phyloP scores from a whole-genome alignment of 352 stramenopile genomes.

The Aphanomyces cochlioides region DNA sequence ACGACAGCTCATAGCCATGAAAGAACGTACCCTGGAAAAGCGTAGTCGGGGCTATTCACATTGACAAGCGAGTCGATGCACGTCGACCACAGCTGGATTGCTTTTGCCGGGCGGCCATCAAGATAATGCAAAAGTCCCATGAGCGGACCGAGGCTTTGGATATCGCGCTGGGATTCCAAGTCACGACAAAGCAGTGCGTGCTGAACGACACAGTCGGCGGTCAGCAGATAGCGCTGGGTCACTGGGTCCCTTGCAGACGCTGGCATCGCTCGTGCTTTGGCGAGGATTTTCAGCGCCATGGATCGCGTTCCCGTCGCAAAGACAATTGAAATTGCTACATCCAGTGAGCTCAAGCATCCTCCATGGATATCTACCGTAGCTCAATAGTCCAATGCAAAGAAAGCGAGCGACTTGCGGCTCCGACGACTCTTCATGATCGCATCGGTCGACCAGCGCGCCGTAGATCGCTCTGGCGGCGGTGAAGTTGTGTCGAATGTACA shows the following conservation, averaged over 20 bases:
- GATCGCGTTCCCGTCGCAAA: background rate
- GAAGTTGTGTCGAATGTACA: slow-evolving; percentile 9
- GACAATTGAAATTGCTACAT: slow-evolving; percentile 10
- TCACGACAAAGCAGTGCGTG: background rate
- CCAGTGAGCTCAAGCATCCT: background rate
- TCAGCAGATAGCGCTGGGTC: slow-evolving; percentile 4
- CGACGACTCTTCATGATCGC: background rate
- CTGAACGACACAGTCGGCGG: slow-evolving; percentile 10
- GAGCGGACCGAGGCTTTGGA: slow-evolving; percentile 9
- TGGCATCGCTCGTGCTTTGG: background rate
- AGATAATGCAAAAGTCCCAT: slow-evolving; percentile 8
- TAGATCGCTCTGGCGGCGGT: background rate
- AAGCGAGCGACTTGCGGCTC: background rate
- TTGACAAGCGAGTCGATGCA: background rate
- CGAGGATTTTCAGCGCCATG: background rate
- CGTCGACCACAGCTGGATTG: slow-evolving; percentile 3
- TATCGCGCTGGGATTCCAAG: background rate
- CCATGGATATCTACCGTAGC: slow-evolving; percentile 12
- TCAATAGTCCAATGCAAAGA: slow-evolving; percentile 16
- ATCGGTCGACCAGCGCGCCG: background rate
- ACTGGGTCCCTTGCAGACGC: background rate
- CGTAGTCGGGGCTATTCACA: slow-evolving; percentile 19
- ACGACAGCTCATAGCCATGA: background rate
- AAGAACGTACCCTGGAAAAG: slow-evolving; percentile 10
- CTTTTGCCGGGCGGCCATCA: background rate